Evolutionary conservation across 2,329 filamentous ascomycete genomes (phyloP).

Genomic region (Neurospora sp.): DNA sequence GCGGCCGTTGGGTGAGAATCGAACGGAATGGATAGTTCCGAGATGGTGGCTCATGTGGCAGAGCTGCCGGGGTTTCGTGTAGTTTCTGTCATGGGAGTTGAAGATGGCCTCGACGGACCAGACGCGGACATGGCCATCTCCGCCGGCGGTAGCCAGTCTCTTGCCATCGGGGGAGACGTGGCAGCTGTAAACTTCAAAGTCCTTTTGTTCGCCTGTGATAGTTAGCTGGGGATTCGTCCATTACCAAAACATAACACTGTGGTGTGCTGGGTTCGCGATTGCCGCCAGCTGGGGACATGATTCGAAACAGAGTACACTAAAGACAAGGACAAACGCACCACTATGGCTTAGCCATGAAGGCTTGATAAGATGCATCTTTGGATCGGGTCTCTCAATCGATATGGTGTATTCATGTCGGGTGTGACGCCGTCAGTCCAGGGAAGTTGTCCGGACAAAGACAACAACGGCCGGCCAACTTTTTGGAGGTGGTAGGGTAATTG

Average conservation of each 20-base stretch:
- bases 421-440: background rate
- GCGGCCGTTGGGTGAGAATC: conserved; percentile 90
- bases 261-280: background rate
- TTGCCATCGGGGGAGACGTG: conserved; percentile 92
- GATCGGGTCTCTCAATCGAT: conserved; percentile 13
- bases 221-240: conserved; percentile 7
- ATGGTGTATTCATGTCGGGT: conserved; percentile 17
- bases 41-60: conserved; percentile 98
- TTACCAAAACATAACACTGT: background rate
- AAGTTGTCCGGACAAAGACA: background rate
- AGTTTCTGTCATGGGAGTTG: conserved; percentile 62
- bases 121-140: conserved; percentile 94
- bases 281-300: background rate
- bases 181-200: conserved; percentile 97
- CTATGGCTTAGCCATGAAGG: conserved; percentile 93
- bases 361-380: conserved; percentile 76
- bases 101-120: conserved; percentile 96
- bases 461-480: conserved; percentile 3
- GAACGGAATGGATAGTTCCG: conserved; percentile 91
- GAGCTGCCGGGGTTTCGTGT: conserved; percentile 77
- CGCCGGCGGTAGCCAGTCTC: conserved; percentile 85
- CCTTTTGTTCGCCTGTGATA: conserved; percentile 75
- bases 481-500: background rate
- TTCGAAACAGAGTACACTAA: background rate
- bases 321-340: conserved; percentile 40